A percentile compares a stretch with the other conserved stretches of the same genome.
Conservation (phyloP, 108 stramenopile genomes). For the Parietichytrium sp. region DNA sequence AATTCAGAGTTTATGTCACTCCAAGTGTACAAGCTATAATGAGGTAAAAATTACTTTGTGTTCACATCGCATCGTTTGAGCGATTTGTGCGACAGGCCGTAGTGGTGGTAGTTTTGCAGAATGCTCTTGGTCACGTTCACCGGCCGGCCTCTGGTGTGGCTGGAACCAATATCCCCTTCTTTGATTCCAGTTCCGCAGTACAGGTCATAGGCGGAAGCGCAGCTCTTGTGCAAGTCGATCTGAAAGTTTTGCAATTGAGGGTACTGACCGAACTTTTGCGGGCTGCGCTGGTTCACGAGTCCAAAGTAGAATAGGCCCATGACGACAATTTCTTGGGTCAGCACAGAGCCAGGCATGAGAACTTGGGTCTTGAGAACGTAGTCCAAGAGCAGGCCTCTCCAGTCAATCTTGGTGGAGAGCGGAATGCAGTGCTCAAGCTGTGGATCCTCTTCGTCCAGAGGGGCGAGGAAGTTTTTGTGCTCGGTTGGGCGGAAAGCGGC, state of each 20-base stretch:
- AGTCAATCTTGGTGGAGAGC: too few species aligned
- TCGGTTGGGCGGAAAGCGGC: too few species aligned
- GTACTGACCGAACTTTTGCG: slow-evolving; percentile 32
- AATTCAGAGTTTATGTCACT: too few species aligned
- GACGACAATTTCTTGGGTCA: slow-evolving; percentile 15
- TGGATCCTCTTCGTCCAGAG: too few species aligned
- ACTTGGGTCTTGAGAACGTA: not conserved
- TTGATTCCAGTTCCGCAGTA: slow-evolving; percentile 22
- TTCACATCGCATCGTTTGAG: slow-evolving; percentile 22
- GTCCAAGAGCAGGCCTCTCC: slow-evolving; percentile 27
- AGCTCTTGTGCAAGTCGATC: not conserved
- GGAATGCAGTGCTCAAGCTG: too few species aligned
- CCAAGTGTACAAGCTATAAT: too few species aligned
- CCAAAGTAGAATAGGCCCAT: slow-evolving; percentile 32
- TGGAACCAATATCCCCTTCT: slow-evolving; percentile 5
- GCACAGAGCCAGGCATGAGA: not conserved
- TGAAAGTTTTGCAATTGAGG: slow-evolving; percentile 31
- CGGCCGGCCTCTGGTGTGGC: slow-evolving; percentile 28
- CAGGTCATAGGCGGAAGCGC: not conserved
- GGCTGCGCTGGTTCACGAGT: slow-evolving; percentile 21
- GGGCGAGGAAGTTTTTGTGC: too few species aligned
- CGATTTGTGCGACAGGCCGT: slow-evolving; percentile 3
- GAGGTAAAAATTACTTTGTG: too few species aligned
- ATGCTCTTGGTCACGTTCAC: slow-evolving; percentile 19
- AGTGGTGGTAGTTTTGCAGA: not conserved